Evolutionary conservation across 2,329 filamentous ascomycete species (phyloP).

Genomic region (Aureobasidium namibiae): DNA sequence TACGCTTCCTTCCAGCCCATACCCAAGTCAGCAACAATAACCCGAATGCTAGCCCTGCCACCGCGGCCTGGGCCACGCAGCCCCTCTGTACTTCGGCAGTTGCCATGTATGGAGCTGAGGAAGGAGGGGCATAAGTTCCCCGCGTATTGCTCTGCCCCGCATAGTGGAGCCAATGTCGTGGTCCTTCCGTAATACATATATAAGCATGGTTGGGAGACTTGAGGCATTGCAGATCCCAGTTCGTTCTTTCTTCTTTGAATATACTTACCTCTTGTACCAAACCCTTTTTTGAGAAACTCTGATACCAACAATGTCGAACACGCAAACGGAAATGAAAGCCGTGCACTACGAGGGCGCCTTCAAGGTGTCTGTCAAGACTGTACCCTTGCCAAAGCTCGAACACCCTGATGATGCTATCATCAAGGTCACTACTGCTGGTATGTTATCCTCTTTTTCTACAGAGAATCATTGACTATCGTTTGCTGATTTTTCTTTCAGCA

Average conservation of each 20-base stretch:
- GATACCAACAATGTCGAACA: not conserved
- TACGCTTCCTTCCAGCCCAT: not conserved
- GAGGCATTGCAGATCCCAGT: not conserved
- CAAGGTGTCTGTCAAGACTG: constrained; percentile 55
- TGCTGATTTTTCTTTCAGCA: constrained; percentile 6
- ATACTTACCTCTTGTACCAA: not conserved
- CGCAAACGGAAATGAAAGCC: constrained; percentile 48
- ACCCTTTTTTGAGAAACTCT: not conserved
- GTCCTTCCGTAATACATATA: not conserved
- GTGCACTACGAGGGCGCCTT: constrained; percentile 55
- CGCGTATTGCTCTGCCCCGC: not conserved
- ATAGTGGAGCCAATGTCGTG: not conserved
- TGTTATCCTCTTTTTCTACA: not conserved
- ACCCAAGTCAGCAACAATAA: not conserved
- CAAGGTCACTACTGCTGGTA: constrained; percentile 55
- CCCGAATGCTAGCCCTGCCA: not conserved
- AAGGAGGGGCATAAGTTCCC: not conserved
- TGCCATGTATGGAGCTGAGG: not conserved
- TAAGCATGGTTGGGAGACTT: not conserved
- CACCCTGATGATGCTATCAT: constrained; percentile 59
- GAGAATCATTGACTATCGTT: not conserved
- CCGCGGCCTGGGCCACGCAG: not conserved
- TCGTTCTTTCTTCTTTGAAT: not conserved
- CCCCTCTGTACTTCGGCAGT: not conserved
- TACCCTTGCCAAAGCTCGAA: constrained; percentile 49